Base-by-base conservation (phyloP, 1,139 yeast genomes). In the Kodamaea sp. region DNA sequence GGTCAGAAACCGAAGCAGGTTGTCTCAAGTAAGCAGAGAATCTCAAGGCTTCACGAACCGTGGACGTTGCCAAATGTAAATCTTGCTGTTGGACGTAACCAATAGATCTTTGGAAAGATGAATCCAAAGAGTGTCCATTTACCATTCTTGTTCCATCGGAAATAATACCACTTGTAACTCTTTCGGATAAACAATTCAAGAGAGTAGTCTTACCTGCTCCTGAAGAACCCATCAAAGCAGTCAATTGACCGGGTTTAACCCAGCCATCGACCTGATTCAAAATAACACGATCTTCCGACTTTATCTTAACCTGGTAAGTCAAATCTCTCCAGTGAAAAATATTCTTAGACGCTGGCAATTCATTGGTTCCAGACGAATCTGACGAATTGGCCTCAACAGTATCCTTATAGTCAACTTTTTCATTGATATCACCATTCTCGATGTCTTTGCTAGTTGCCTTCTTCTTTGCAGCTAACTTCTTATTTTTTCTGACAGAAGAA, bases 251-350 rank as follows among this genome's bases (percentile, higher is more conserved):
- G 8, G 90, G 90, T 52, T 81, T 80, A 29, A 85, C 92, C 59
- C 58, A 54, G 24, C 48, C 49, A 28, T 42, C 43, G 29, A 47
- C 30, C 42, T 34, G 35, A 48, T 76, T 70, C 55, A 84, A 68
- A 47, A 85, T 73, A 26, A 80, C 71, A 48, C 88, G 69, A 10
- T 76, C 69, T 50, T 76, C 85, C 10, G 61, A 57, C 55, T 83
- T 83, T 50, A 83, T 78, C 50, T 79, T 71, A 35, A 85, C 82
- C 47, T 82, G 84, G 53, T 83, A 85, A 43, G 85, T 79, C 32
- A 85, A 78, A 53, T 84, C 76, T 56, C 77, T 77, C 77, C 77
- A 71, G 34, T 66, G 59, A 49, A 70, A 65, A 19, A 61, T 53
- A 26, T 50, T 46, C 13, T 37, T 54, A 29, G 33, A 38, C 22